Evolutionary conservation across 352 stramenopile genomes (phyloP).

Genomic region (Phytopythium montanum): DNA sequence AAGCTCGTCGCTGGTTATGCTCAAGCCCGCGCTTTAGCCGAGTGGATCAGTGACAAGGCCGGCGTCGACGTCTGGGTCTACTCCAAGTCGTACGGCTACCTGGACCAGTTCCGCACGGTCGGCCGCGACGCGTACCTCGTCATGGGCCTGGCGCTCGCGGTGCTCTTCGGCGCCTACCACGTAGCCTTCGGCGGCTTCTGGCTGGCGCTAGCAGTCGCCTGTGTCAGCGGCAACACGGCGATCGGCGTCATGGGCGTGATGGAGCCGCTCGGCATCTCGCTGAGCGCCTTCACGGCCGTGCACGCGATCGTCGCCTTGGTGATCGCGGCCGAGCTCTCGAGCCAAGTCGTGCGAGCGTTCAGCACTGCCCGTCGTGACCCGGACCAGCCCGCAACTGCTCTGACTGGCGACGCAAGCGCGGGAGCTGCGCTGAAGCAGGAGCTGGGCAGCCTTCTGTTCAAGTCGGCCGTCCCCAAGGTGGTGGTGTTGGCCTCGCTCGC

Average conservation of each 20-base stretch:
- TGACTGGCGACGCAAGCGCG: slow-evolving; percentile 25
- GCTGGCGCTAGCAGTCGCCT: slow-evolving; percentile 43
- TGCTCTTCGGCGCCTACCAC: slow-evolving; percentile 47
- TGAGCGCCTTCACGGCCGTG: slow-evolving; percentile 84
- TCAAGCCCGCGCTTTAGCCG: slow-evolving; percentile 49
- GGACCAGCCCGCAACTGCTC: slow-evolving; percentile 21
- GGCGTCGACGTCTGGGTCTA: slow-evolving; percentile 72
- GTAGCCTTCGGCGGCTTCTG: slow-evolving; percentile 44
- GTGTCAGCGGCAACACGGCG: slow-evolving; percentile 42
- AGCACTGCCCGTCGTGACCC: slow-evolving; percentile 9
- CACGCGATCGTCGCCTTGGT: slow-evolving; percentile 73
- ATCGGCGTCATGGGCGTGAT: slow-evolving; percentile 63
- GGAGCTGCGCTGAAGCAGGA: slow-evolving; percentile 37
- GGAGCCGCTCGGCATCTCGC: slow-evolving; percentile 47
- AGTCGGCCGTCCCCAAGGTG: slow-evolving; percentile 36
- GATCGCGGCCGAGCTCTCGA: slow-evolving; percentile 77
- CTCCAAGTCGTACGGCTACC: slow-evolving; percentile 53
- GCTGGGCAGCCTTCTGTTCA: slow-evolving; percentile 33
- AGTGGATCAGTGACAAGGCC: slow-evolving; percentile 64
- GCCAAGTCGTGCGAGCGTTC: slow-evolving; percentile 72
- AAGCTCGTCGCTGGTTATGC: slow-evolving; percentile 31
- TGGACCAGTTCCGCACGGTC: slow-evolving; percentile 71
- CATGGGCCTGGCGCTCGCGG: slow-evolving; percentile 35
- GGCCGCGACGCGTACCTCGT: slow-evolving; percentile 46
- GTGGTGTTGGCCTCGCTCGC: slow-evolving; percentile 35